Evolutionary conservation across 306 rosid species (phyloP), one percentile per base, ranked within the genome.

Genomic region (Biancaea sappan): DNA sequence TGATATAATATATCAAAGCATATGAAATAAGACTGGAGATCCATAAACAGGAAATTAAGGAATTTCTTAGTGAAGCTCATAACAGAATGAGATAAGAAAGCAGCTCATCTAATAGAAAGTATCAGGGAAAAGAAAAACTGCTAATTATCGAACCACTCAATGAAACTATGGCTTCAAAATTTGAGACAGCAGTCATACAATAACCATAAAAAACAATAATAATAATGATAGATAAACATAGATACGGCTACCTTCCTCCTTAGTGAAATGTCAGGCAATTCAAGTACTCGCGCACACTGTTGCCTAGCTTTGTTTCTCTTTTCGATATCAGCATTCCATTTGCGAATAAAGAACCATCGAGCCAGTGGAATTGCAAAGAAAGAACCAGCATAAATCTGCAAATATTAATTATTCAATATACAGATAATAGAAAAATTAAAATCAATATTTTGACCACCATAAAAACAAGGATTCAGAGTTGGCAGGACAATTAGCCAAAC

Each of bases 301-400:
- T 75, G 82, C 83, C 99, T 86, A 63, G 78, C 95, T 79, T 44
- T 74, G 76, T 94, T 94, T 88, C 98, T 86, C 87, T 88, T 92
- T 74, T 88, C 97, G 86, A 92, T 90, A 59, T 88, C 81, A 44
- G 84, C 83, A 84, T 94, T 94, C 66, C 83, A 92, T 51, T 69
- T 84, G 14, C 72, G 83, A 79, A 87, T 25, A 60, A 87, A 53
- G 69, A 90, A 87, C 98, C 96, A 92, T 78, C 99, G 95, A 70
- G 87, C 76, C 83, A 94, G 83, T 69, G 99, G 99, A 87, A 94
- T 94, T 56, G 98, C 91, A 85, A 94, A 94, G 91, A 94, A 92
- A 16, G 99, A 94, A 82, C 96, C 98, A 46, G 99, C 99, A 82
- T 94, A 94, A 58, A 94, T 82, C 99, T 94, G 91, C 84, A 83